These are phyloP conservation scores for Citropsis articulata DNA, from an alignment of 345 rosid genomes.

Conservation along the genomic window DNA sequence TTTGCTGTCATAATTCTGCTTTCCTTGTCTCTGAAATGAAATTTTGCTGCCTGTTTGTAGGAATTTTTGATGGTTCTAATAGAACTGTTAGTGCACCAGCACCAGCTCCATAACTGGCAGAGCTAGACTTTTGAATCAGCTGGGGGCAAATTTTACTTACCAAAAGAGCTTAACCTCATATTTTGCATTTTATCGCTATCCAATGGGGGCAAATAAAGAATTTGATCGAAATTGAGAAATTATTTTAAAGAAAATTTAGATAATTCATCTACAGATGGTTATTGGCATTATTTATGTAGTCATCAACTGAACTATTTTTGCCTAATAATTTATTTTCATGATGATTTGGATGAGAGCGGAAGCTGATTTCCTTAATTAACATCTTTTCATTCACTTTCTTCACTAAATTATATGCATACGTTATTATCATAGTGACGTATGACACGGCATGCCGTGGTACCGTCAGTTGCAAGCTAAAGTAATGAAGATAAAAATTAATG, in stretches of 20 bases:
- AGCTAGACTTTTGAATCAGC: background rate
- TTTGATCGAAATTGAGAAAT: too few species aligned
- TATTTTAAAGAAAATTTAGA: too few species aligned
- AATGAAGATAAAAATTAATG: too few species aligned
- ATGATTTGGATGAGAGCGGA: background rate
- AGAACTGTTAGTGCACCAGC: conserved; percentile 10
- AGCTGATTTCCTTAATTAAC: background rate
- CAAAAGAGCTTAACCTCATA: too few species aligned
- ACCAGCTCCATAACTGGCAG: conserved; percentile 4
- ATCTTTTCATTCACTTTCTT: background rate
- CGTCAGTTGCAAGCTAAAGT: background rate
- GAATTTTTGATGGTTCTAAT: conserved; percentile 15
- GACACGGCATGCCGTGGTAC: background rate
- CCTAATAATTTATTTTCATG: background rate
- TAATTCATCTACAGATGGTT: too few species aligned
- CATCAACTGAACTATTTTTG: too few species aligned
- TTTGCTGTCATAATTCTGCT: background rate
- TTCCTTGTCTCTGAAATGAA: background rate
- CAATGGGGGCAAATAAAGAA: too few species aligned
- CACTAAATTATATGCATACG: background rate
- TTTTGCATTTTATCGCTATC: too few species aligned
- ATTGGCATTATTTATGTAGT: too few species aligned
- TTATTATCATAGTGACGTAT: background rate
- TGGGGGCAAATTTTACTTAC: background rate
- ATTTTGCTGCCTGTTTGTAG: conserved; percentile 1